Conservation (phyloP, 2,329 filamentous ascomycete species). For the Ascochyta viciae-villosae region DNA sequence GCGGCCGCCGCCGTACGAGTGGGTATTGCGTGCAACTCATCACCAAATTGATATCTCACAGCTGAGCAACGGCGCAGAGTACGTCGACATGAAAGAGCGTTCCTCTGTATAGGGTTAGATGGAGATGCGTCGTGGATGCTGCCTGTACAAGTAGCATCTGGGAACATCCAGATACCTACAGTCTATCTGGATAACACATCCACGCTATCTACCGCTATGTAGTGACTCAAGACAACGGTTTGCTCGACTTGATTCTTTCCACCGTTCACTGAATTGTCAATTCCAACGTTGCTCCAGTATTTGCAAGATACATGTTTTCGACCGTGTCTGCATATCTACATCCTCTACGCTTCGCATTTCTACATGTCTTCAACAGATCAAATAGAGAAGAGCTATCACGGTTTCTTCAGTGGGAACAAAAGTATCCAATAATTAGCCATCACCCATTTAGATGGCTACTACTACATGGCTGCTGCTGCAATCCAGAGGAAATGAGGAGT, state of each 20-base stretch:
- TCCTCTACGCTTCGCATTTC: background rate
- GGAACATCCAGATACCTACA: background rate
- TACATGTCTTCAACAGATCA: background rate
- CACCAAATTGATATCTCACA: background rate
- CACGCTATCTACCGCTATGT: background rate
- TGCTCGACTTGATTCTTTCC: background rate
- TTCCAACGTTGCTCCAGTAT: background rate
- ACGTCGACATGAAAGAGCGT: background rate
- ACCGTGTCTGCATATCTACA: background rate
- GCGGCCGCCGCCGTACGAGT: conserved; percentile 10
- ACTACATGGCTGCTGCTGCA: background rate
- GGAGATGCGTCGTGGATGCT: background rate
- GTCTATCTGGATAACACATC: background rate
- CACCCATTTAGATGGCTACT: background rate
- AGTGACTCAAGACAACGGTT: background rate
- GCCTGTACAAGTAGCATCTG: background rate
- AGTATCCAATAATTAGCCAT: background rate
- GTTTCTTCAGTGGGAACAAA: background rate
- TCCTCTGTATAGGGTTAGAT: background rate
- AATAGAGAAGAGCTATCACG: background rate
- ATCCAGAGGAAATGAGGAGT: background rate
- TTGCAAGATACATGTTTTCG: background rate
- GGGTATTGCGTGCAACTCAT: conserved; percentile 2
- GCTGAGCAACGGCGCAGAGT: too few relatives aligned
- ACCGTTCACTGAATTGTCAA: background rate